Evolutionary conservation across 176 grass and related monocot species (phyloP).

Genomic region (Rhipidocladum racemiflorum): DNA sequence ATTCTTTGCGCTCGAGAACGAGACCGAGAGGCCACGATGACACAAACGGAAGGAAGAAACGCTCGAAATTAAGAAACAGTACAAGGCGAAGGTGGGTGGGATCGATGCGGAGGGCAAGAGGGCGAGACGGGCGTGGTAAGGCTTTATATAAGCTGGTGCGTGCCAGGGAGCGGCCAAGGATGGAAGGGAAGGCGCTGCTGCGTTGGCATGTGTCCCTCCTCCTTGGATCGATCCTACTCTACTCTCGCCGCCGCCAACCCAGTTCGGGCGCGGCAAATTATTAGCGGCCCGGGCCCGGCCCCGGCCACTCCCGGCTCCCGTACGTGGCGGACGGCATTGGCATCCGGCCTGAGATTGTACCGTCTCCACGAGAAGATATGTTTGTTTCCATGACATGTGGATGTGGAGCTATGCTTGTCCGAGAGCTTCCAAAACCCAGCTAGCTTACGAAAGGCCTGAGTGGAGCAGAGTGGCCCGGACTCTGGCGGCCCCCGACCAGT

Average conservation of each 20-base stretch:
- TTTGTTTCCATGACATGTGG: neutral
- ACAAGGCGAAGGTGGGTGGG: neutral
- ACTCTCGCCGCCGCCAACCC: slow-evolving; percentile 5
- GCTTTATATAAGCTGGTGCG: slow-evolving; percentile 40
- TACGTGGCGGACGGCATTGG: neutral
- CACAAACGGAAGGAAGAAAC: neutral
- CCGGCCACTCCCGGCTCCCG: neutral
- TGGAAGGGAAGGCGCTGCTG: neutral
- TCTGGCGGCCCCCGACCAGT: neutral
- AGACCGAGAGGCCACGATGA: neutral
- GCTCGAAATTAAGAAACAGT: neutral
- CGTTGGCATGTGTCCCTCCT: slow-evolving; percentile 33
- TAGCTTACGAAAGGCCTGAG: neutral
- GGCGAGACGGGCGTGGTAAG: slow-evolving; percentile 32
- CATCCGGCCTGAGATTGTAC: neutral
- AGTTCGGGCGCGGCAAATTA: slow-evolving; percentile 1
- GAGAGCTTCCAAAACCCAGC: neutral
- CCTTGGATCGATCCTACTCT: neutral
- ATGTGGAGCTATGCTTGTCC: neutral
- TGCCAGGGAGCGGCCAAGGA: slow-evolving; percentile 24
- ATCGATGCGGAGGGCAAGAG: slow-evolving; percentile 1
- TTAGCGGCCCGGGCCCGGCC: neutral
- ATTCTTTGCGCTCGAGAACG: neutral
- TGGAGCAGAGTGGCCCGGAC: neutral
- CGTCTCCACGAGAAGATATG: neutral